Base-by-base conservation (phyloP, 768 basidiomycete genomes). In the Gautieria morchelliformis region DNA sequence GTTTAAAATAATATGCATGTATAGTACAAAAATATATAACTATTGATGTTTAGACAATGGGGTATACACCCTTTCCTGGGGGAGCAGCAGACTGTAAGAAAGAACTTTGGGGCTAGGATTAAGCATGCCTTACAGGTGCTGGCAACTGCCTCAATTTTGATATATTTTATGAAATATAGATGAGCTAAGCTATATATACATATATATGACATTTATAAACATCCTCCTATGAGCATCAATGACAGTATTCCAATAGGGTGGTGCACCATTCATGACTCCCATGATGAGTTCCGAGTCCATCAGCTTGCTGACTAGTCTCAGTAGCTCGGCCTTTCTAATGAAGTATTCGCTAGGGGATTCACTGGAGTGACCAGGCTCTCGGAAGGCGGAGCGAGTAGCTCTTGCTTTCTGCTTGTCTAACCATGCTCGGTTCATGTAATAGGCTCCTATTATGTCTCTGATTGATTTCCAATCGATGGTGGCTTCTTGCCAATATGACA, bases 231-330 rank as follows among this genome's bases (percentile, higher is more conserved):
- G n/a, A n/a, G 59, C 44, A 33, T 61, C 60, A 22, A 61, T 60
- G n/a, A 62, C 59, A 3, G 65, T 64, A 10, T 56, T 62, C 71
- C 71, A 72, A 8, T 49, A 50, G 0, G 64, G 12, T 0, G 72
- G 72, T 22, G 67, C 70, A 6, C 67, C 68, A 14, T 65, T 64
- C 71, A 72, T 71, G n/a, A 73, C 62, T 46, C 71, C 68, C 14
- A 63, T 58, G 12, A 73, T 73, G 2, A 70, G 19, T 48, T 72
- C 70, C 0, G 65, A 59, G 39, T 72, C 69, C 2, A 56, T 52
- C 35, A 59, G 44, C 1, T 58, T 46, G 33, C 59, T 56, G 10
- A 61, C 60, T 5, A 62, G 47, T 2, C 45, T 52, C 22, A 67
- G 51, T 7, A 71, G 57, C 20, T 67, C 67, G 0, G 53, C 30